Evolutionary conservation across 441 rosid species (phyloP).

Genomic region (Erysimum cheiri): DNA sequence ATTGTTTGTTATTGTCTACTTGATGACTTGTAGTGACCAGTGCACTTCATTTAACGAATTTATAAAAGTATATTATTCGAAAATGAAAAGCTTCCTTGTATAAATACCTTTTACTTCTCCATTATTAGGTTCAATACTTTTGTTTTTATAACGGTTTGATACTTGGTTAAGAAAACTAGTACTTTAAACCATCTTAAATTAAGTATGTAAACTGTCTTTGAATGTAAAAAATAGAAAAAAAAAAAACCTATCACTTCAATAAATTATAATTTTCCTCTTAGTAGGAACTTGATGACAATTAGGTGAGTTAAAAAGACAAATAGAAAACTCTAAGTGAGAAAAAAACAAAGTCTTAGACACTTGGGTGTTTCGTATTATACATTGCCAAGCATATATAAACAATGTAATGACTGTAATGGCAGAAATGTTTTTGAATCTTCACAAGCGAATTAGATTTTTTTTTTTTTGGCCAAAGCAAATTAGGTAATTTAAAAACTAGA

Average conservation of each 20-base stretch:
- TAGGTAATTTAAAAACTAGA: neutral
- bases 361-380: neutral
- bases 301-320: slow-evolving; percentile 34
- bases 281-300: slow-evolving; percentile 27
- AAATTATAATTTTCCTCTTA: slow-evolving; percentile 1
- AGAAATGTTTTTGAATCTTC: neutral
- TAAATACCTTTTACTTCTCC: neutral
- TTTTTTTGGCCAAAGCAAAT: too few species aligned
- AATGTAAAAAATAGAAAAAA: neutral
- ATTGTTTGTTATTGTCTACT: slow-evolving; percentile 29
- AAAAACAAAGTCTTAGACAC: slow-evolving; percentile 21
- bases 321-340: slow-evolving; percentile 38
- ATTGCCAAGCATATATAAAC: slow-evolving; percentile 14
- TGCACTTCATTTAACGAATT: slow-evolving; percentile 13
- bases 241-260: neutral
- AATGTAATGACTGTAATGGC: neutral
- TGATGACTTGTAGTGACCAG: slow-evolving; percentile 11
- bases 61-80: neutral
- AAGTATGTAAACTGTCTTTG: neutral
- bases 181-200: slow-evolving; percentile 11
- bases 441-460: neutral
- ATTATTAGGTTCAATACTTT: neutral
- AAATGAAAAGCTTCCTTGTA: neutral
- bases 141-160: neutral
- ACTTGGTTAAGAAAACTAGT: neutral